These are phyloP conservation scores for Anisogramma anomala DNA, from an alignment of 2,329 filamentous ascomycete species.

Conservation along the genomic window DNA sequence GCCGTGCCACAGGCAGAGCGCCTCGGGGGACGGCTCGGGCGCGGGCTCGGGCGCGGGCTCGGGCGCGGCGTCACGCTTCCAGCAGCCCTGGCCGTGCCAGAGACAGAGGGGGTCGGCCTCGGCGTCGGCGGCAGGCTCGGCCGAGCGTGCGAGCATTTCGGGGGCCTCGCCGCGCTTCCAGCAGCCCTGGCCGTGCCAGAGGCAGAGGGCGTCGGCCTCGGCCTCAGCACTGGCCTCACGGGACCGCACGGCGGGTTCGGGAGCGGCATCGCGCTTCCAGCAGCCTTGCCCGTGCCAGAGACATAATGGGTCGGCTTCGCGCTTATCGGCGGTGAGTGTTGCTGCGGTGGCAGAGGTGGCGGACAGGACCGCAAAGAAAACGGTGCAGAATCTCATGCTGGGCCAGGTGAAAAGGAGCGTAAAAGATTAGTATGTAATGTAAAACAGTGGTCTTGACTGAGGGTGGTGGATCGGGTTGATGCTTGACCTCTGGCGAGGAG, in stretches of 20 bases:
- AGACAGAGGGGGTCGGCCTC: constrained; percentile 10
- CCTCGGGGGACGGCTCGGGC: constrained; percentile 12
- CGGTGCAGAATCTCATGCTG: constrained; percentile 22
- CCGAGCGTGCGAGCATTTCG: too few relatives aligned
- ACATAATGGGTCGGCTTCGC: constrained; percentile 20
- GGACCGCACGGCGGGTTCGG: constrained; percentile 9
- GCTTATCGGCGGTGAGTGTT: constrained; percentile 19
- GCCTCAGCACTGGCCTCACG: constrained; percentile 14
- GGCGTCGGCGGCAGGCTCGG: constrained; percentile 12
- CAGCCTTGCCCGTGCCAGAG: constrained; percentile 22
- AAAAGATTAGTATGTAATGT: background rate
- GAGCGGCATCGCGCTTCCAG: constrained; percentile 20
- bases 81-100: constrained; percentile 30
- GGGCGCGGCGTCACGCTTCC: constrained; percentile 20
- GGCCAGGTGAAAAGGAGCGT: background rate
- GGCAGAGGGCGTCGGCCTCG: constrained; percentile 16
- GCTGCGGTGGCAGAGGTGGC: constrained; percentile 19
- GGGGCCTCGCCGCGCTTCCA: constrained; percentile 19
- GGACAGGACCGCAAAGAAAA: constrained; percentile 19
- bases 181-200: constrained; percentile 23
- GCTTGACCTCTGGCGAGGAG: constrained; percentile 5
- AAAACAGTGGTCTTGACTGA: constrained; percentile 10
- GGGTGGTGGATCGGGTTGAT: constrained; percentile 5
- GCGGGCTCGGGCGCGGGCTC: constrained; percentile 14
- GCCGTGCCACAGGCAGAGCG: constrained; percentile 19